A percentile compares a stretch with the other conserved stretches of the same genome.
Evolutionary conservation across 2,329 filamentous ascomycete species (phyloP).

Genomic region (Sporothrix luriei): DNA sequence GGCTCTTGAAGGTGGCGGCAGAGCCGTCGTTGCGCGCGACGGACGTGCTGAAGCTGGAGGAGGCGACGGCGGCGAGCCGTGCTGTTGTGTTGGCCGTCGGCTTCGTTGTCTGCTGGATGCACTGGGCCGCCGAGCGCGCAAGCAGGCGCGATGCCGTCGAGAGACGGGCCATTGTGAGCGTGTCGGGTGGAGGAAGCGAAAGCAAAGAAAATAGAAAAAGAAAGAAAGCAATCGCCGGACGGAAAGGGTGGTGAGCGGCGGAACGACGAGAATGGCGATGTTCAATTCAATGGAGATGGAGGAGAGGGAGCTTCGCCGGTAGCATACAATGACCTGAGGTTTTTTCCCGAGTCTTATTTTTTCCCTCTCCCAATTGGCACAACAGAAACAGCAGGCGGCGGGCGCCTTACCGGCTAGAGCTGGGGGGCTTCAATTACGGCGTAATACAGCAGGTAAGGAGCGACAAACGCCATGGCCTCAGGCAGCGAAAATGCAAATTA

Average conservation of each 20-base stretch:
- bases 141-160: constrained; percentile 68
- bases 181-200: background rate
- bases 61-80: constrained; percentile 51
- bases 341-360: constrained; percentile 45
- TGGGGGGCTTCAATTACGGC: background rate
- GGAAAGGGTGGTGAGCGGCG: background rate
- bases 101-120: constrained; percentile 39
- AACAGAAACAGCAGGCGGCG: background rate
- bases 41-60: constrained; percentile 54
- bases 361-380: constrained; percentile 27
- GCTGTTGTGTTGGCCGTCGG: constrained; percentile 45
- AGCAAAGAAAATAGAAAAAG: too few relatives aligned
- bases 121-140: constrained; percentile 55
- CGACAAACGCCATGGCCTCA: constrained; percentile 31
- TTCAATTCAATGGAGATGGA: constrained; percentile 16
- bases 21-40: constrained; percentile 47
- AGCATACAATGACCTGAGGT: constrained; percentile 47
- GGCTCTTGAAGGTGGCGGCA: constrained; percentile 58
- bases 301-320: constrained; percentile 14
- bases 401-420: constrained; percentile 10
- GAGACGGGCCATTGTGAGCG: constrained; percentile 65
- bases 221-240: background rate
- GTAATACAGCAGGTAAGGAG: constrained; percentile 8
- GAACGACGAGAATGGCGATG: background rate
- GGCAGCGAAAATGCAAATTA: constrained; percentile 36